Evolutionary conservation across 768 basidiomycete genomes (phyloP).

Genomic region (Rhizopogon vesiculosus): DNA sequence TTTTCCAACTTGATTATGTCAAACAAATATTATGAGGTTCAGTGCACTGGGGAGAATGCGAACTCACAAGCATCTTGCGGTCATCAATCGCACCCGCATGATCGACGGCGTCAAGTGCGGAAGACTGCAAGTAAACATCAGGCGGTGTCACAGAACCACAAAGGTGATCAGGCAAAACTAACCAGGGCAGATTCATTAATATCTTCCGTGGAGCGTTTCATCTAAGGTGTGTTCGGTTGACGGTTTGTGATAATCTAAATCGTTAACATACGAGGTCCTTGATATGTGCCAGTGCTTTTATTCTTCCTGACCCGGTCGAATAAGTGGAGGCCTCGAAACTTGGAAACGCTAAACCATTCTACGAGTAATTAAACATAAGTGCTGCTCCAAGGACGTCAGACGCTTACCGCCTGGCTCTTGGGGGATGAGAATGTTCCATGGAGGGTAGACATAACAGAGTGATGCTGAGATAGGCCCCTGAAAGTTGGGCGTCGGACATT

Average conservation of each 20-base stretch:
- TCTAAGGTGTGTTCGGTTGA: conserved; percentile 10
- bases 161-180: background rate
- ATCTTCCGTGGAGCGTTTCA: conserved; percentile 24
- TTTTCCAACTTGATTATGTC: conserved; percentile 59
- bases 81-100: conserved; percentile 69
- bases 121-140: conserved; percentile 34
- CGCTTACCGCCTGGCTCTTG: conserved; percentile 19
- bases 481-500: background rate
- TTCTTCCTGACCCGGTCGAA: conserved; percentile 11
- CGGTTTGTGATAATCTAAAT: background rate
- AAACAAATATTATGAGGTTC: background rate
- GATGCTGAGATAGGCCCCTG: background rate
- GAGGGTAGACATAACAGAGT: conserved; percentile 20
- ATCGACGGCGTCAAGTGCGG: conserved; percentile 53
- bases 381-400: no score
- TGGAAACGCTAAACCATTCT: conserved; percentile 12
- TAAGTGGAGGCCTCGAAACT: conserved; percentile 5
- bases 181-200: conserved; percentile 26
- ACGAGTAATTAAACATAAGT: background rate
- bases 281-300: conserved; percentile 21
- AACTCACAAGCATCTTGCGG: conserved; percentile 67
- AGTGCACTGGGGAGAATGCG: background rate
- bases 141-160: no score
- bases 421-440: conserved; percentile 22
- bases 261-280: conserved; percentile 22